phyloP scores from a whole-genome alignment of 768 basidiomycete species.

The Dentipellis fragilis region DNA sequence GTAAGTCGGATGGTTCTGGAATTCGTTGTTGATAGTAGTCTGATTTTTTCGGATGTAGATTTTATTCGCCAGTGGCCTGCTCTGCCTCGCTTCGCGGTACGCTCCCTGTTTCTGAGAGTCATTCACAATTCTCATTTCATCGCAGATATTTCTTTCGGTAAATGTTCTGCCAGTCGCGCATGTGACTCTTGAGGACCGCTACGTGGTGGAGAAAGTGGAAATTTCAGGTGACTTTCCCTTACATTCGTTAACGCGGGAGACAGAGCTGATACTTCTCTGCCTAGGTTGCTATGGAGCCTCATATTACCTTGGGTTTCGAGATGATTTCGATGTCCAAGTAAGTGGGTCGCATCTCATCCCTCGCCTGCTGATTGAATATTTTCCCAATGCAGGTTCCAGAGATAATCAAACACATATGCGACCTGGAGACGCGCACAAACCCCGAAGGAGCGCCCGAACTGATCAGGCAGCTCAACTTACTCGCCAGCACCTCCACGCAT shows the following conservation, averaged over 20 bases:
- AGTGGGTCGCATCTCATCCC: neutral
- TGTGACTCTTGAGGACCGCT: slow-evolving; percentile 40
- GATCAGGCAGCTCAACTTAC: slow-evolving; percentile 31
- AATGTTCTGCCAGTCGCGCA: slow-evolving; percentile 40
- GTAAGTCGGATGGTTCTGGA: slow-evolving; percentile 18
- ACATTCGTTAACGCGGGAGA: no score
- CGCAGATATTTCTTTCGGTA: slow-evolving; percentile 56
- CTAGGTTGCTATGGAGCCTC: slow-evolving; percentile 53
- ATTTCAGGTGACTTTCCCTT: neutral
- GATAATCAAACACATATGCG: slow-evolving; percentile 40
- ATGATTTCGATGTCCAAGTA: slow-evolving; percentile 41
- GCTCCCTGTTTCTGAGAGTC: slow-evolving; percentile 15
- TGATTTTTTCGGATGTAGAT: slow-evolving; percentile 19
- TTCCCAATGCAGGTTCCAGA: slow-evolving; percentile 26
- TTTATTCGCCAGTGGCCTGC: slow-evolving; percentile 61
- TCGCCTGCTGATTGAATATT: neutral
- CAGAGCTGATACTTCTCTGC: neutral
- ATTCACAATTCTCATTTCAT: neutral
- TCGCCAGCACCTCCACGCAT: slow-evolving; percentile 38
- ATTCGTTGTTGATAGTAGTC: neutral
- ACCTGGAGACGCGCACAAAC: slow-evolving; percentile 34
- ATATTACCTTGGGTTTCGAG: slow-evolving; percentile 54
- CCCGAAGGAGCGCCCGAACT: slow-evolving; percentile 22
- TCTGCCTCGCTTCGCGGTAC: slow-evolving; percentile 53
- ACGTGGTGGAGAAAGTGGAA: slow-evolving; percentile 43